These are phyloP conservation scores for Dichotomocladium elegans DNA, from an alignment of 371 early-diverging fungal species.

Conservation along the genomic window DNA sequence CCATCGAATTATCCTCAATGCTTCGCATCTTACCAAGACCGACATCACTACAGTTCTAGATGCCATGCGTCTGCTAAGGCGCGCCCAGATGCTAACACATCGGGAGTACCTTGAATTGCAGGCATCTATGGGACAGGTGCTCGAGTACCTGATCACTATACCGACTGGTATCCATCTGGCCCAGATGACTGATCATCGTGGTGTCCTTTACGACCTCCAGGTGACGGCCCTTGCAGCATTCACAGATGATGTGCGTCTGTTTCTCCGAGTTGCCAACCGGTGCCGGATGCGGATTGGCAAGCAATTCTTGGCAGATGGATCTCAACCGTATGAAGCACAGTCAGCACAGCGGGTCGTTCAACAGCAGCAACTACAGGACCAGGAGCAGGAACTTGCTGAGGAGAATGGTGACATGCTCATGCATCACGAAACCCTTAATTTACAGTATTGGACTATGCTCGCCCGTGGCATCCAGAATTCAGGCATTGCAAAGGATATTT, in stretches of 20 bases:
- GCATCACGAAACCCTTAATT: constrained; percentile 40
- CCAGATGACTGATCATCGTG: constrained; percentile 61
- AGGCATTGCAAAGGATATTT: constrained; percentile 27
- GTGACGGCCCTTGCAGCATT: constrained; percentile 60
- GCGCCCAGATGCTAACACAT: constrained; percentile 54
- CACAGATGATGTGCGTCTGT: constrained; percentile 59
- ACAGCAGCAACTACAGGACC: constrained; percentile 7
- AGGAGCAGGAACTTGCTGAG: background rate
- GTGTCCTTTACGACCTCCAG: constrained; percentile 62
- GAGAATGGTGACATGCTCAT: too few species aligned
- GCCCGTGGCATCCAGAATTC: constrained; percentile 43
- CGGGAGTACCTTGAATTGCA: constrained; percentile 61
- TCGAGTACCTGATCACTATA: constrained; percentile 58
- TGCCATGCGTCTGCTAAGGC: constrained; percentile 51
- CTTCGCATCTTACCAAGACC: constrained; percentile 41
- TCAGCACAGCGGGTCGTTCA: constrained; percentile 2
- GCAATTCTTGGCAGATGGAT: constrained; percentile 33
- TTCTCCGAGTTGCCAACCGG: constrained; percentile 58
- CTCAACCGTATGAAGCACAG: constrained; percentile 39
- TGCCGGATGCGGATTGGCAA: constrained; percentile 61
- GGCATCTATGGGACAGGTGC: constrained; percentile 50
- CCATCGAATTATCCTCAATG: too few species aligned
- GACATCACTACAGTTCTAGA: constrained; percentile 55
- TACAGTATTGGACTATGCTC: constrained; percentile 51
- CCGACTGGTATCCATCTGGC: constrained; percentile 59